phyloP scores from a whole-genome alignment of 1,139 yeast genomes.

The Suhomyces bolitotheri region DNA sequence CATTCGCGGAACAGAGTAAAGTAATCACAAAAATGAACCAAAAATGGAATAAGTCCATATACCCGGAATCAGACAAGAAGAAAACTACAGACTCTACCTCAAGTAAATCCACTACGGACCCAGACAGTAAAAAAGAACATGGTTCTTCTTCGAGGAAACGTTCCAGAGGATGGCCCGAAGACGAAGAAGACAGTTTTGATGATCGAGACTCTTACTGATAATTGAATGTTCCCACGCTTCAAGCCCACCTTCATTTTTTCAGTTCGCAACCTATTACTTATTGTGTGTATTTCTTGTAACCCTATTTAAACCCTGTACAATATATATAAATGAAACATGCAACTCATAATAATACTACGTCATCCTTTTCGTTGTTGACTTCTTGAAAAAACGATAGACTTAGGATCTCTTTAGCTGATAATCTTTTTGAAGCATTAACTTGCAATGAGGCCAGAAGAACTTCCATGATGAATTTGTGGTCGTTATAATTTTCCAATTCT shows the following conservation, averaged over 20 bases:
- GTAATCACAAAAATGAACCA: constrained; percentile 37
- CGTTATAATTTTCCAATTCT: constrained; percentile 33
- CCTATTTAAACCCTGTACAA: constrained; percentile 13
- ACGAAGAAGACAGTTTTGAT: constrained; percentile 20
- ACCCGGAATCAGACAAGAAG: constrained; percentile 7
- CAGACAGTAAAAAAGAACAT: constrained; percentile 1
- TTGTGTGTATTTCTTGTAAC: constrained; percentile 12
- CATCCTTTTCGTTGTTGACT: constrained; percentile 33
- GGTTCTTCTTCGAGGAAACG: constrained; percentile 17
- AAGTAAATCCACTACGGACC: constrained; percentile 1
- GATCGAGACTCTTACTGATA: constrained; percentile 19
- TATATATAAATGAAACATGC: constrained; percentile 6
- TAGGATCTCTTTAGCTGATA: constrained; percentile 57
- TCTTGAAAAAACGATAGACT: constrained; percentile 55
- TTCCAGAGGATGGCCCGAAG: constrained; percentile 24
- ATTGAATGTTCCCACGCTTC: too few relatives aligned
- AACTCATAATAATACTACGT: constrained; percentile 36
- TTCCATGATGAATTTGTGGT: constrained; percentile 50
- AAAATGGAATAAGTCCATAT: constrained; percentile 36
- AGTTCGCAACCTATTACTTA: constrained; percentile 8
- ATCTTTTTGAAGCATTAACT: constrained; percentile 57
- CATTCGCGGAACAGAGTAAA: constrained; percentile 33
- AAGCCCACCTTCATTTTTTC: constrained; percentile 2
- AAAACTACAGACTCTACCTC: neutral
- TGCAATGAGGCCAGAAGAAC: constrained; percentile 55